Evolutionary conservation across 1,139 yeast genomes (phyloP).

Genomic region (Taiozyma onychis): DNA sequence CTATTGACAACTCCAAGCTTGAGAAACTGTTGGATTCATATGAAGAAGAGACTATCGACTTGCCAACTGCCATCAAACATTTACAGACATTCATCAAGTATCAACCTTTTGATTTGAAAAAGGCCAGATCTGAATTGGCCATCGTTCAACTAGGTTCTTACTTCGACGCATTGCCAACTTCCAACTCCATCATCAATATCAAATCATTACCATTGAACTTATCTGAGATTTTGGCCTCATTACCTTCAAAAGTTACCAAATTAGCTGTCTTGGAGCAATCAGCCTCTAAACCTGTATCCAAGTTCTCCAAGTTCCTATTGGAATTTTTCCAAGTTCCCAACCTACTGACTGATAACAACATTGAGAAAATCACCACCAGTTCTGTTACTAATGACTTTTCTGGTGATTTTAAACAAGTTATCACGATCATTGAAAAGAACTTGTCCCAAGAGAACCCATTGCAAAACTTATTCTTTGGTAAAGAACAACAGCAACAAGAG

Average conservation of each 20-base stretch:
- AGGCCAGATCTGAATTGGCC: constrained; percentile 28
- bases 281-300: constrained; percentile 41
- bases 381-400: constrained; percentile 57
- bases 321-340: constrained; percentile 65
- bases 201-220: constrained; percentile 71
- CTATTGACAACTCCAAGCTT: constrained; percentile 6
- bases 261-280: constrained; percentile 61
- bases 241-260: constrained; percentile 37
- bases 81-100: constrained; percentile 22
- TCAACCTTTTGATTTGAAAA: constrained; percentile 29
- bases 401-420: constrained; percentile 38
- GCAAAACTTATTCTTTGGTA: constrained; percentile 62
- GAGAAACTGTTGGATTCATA: constrained; percentile 2
- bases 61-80: constrained; percentile 6
- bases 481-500: constrained; percentile 16
- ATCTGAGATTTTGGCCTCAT: constrained; percentile 38
- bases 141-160: constrained; percentile 26
- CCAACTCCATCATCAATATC: constrained; percentile 42
- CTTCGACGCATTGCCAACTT: constrained; percentile 6
- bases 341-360: constrained; percentile 41
- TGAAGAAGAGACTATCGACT: constrained; percentile 13
- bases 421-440: constrained; percentile 46
- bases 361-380: constrained; percentile 40
- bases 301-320: constrained; percentile 63
- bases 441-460: constrained; percentile 48